Conservation (phyloP, 768 basidiomycete species). For the Gelatoporia subvermispora region DNA sequence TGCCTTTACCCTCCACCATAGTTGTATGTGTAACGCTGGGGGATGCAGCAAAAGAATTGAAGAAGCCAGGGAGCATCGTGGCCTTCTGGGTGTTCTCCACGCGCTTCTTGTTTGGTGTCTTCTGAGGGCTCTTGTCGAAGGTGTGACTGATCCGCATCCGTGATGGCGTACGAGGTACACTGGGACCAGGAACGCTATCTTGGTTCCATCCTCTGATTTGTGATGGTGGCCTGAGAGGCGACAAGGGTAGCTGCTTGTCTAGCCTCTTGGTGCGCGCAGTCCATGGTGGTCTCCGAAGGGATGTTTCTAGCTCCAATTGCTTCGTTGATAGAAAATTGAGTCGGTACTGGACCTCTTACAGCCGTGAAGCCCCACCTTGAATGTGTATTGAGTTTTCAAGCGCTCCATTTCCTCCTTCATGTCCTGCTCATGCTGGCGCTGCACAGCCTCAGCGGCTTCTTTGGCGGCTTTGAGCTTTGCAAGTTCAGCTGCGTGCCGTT, state of each 20-base stretch:
- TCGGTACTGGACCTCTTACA: not conserved
- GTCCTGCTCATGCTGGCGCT: slow-evolving; percentile 51
- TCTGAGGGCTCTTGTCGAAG: not conserved
- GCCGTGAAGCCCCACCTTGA: slow-evolving; percentile 48
- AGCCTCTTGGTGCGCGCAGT: slow-evolving; percentile 41
- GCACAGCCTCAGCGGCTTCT: slow-evolving; percentile 55
- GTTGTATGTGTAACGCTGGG: slow-evolving; percentile 5
- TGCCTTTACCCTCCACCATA: slow-evolving; percentile 15
- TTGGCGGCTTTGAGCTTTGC: slow-evolving; percentile 53
- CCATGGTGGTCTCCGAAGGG: slow-evolving; percentile 43
- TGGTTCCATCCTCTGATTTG: slow-evolving; percentile 35
- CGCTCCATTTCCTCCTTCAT: slow-evolving; percentile 67
- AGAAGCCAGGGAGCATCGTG: slow-evolving; percentile 24
- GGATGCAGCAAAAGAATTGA: slow-evolving; percentile 16
- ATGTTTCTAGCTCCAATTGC: slow-evolving; percentile 67
- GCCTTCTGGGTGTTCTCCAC: slow-evolving; percentile 16
- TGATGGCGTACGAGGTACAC: slow-evolving; percentile 13
- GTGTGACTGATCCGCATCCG: not conserved
- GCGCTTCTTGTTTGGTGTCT: slow-evolving; percentile 6
- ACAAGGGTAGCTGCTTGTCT: slow-evolving; percentile 32
- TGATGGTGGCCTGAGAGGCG: slow-evolving; percentile 35
- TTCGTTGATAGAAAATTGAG: slow-evolving; percentile 19
- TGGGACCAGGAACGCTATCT: slow-evolving; percentile 23
- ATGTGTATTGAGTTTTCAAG: slow-evolving; percentile 60
- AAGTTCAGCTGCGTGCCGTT: slow-evolving; percentile 56